Base-by-base conservation (phyloP, 2,329 filamentous ascomycete species). In the Colletotrichum sp. region DNA sequence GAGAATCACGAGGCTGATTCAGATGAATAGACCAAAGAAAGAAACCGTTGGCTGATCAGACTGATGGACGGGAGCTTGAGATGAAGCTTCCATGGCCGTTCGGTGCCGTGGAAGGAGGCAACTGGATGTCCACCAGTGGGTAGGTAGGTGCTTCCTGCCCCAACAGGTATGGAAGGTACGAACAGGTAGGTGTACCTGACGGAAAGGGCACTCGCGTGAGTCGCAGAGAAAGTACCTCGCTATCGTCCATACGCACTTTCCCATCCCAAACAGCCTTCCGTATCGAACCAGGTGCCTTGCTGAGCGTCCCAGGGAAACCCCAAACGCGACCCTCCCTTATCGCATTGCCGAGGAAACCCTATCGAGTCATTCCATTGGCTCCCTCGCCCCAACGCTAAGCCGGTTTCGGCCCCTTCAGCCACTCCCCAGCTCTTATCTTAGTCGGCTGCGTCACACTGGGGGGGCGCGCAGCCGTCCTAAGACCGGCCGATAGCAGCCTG, bases 271-370 rank as follows among this genome's bases (percentile, higher is more conserved):
- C 68, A 59, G 55, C 68, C 22, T 59, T 48, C 52, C 68, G 72
- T 75, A 62, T 71, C 24, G 39, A 72, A 68, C 63, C 57, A 63
- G 71, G 71, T 75, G 62, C 62, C 68, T 60, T 59, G 55, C 52
- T 30, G 55, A 62, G 48, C 28, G n/a, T 44, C 55, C 62, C 68
- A 75, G 72, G 75, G 63, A 75, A 65, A 68, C 75, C 75, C 67
- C 63, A 76, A 74, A 76, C 70, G 74, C 68, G 65, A 74, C 59
- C 74, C 64, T 71, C 75, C 59, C 76, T 81, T 80, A 79, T 78
- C 70, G 80, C 78, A 81, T 81, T 79, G 79, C 79, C 80, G 72
- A 81, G 81, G 80, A 75, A 80, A 81, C 79, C 72, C 75, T 71
- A 78, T 75, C 76, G 75, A 77, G 78, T 77, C 72, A 79, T 73